Base-by-base conservation (phyloP, 345 rosid species). In the Nephelium lappaceum region DNA sequence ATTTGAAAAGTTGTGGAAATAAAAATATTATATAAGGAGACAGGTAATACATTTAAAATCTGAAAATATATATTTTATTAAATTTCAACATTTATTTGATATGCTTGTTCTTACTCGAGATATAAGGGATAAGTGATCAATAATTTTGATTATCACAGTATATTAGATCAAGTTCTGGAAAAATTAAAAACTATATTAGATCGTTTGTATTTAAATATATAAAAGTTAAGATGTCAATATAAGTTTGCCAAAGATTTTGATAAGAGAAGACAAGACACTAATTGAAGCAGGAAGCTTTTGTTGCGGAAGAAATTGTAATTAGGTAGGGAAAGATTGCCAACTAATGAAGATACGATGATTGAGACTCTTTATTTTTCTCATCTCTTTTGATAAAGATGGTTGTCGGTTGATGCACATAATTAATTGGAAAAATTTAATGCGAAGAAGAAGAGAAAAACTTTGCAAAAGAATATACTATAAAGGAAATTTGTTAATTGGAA, bases 311-410 rank as follows among this genome's bases (percentile, higher is more conserved):
- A 72, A 76, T 76, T 76, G 81, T 36, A 65, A 71, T 65, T 78
- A 76, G 79, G 83, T 81, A 63, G 71, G 31, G 23, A 15, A 74
- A 36, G 72, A 70, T 80, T 53, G 67, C 80, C 83, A 81, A 70
- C 82, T 83, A 68, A 82, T 65, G 23, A 72, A 70, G 47, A 74
- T 77, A n/a, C 67, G 51, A 75, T 74, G 85, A 85, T 77, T 74
- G 53, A 47, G 80, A 82, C 81, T 47, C 65, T 55, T 71, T 53
- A 65, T 31, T 73, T 38, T 72, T 62, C 76, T 62, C 72, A 5
- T 78, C 61, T 77, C 27, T 57, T 73, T 31, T 2, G 51, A 74
- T 9, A 10, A 36, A 53, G 36, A 62, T 12, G 38, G 14, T 58
- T 72, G 64, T 72, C 27, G 61, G 73, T 47, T n/a, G 31, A 43